Evolutionary conservation across 208 protist species (phyloP).

Genomic region (Acanthamoeba sp.): DNA sequence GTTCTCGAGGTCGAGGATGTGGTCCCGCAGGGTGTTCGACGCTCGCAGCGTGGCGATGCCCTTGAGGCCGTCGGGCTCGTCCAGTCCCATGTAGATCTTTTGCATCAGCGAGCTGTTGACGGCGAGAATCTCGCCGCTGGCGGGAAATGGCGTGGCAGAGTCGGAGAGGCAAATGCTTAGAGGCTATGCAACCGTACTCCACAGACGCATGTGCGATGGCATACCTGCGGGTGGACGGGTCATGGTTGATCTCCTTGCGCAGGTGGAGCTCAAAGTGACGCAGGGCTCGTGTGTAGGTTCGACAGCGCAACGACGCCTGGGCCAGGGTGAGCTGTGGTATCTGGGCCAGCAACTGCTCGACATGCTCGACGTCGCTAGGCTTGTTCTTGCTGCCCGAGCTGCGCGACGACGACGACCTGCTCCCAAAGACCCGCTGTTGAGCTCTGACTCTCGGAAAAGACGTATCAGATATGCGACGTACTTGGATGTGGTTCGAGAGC

Average conservation of each 20-base stretch:
- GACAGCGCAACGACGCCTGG: constrained; percentile 76
- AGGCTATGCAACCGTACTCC: background rate
- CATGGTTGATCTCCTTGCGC: background rate
- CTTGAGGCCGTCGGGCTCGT: constrained; percentile 84
- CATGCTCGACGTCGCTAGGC: background rate
- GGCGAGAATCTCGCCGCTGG: constrained; percentile 47
- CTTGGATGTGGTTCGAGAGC: background rate
- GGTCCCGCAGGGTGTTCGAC: constrained; percentile 50
- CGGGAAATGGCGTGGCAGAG: background rate
- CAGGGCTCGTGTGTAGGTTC: constrained; percentile 77
- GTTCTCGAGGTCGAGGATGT: constrained; percentile 83
- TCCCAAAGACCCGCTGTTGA: background rate
- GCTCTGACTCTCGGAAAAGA: too few species aligned
- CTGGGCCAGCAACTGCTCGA: background rate
- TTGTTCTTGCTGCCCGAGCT: constrained; percentile 30
- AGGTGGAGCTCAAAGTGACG: constrained; percentile 79
- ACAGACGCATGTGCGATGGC: background rate
- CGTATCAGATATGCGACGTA: background rate
- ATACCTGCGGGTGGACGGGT: background rate
- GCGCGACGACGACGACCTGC: background rate
- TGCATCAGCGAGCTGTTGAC: constrained; percentile 80
- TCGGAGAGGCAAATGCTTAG: background rate
- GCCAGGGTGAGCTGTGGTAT: constrained; percentile 79
- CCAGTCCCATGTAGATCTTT: constrained; percentile 82
- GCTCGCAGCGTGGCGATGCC: constrained; percentile 82